Evolutionary conservation across 2,329 filamentous ascomycete genomes (phyloP), one percentile per base, ranked within the genome.

Genomic region (Aspergillus sojae): DNA sequence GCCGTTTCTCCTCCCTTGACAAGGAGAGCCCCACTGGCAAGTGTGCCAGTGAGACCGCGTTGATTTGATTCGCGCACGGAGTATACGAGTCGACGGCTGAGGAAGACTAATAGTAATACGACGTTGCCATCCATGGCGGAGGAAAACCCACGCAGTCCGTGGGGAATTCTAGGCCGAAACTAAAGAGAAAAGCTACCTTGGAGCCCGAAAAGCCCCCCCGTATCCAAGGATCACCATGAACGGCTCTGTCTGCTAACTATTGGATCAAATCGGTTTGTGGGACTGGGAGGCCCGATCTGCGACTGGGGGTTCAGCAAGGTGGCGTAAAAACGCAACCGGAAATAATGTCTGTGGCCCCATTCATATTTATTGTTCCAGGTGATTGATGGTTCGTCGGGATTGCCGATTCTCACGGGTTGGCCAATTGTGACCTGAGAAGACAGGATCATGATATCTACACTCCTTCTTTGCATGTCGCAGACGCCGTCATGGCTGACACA

Each of bases 141-240:
- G 32, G 39, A 52, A n/a, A 46, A 21, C 10, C 57, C n/a, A 54
- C 53, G 39, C 41, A 56, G 54, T 7, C 16, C 52, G 60, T 56
- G 53, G 23, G 58, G 60, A 48, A 56, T 65, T 52, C 62, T 57
- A 62, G 60, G 54, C 46, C n/a, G 46, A 21, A 39, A 56, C 23
- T 5, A 36, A 36, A 36, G 52, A 30, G 48, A 28, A 12, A 52
- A 28, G 26, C 16, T 14, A 30, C 48, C 48, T 26, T 52, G 23
- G 26, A 52, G 48, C 19, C 48, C 52, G 30, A 36, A 34, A n/a
- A n/a, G 28, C 45, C 21, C 34, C 34, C 12, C 12, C n/a, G 28
- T 32, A 16, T 55, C 34, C 52, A 23, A 55, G 32, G 52, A 5
- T 32, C 19, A 55, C 11, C 9, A 14, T 32, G 28, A 53, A 34